A percentile compares a stretch with the other conserved stretches of the same genome.
Conservation (phyloP, 2,329 filamentous ascomycete species). For the Penicillium hesseltinei region DNA sequence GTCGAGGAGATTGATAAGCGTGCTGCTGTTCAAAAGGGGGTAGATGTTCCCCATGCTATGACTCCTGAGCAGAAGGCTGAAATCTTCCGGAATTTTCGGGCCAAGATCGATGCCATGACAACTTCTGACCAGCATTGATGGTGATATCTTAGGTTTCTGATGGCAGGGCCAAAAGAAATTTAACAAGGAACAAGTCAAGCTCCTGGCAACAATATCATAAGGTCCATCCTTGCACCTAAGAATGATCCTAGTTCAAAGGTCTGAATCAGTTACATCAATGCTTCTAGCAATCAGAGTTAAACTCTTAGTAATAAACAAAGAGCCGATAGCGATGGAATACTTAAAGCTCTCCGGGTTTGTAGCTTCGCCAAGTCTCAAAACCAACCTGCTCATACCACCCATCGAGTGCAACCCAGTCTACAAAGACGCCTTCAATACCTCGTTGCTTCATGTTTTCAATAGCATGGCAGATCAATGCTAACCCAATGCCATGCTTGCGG, state of each 20-base stretch:
- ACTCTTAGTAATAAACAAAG: neutral
- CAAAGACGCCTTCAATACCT: slow-evolving; percentile 44
- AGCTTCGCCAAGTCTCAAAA: slow-evolving; percentile 42
- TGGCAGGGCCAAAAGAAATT: neutral
- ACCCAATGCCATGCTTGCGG: slow-evolving; percentile 42
- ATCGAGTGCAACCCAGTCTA: slow-evolving; percentile 45
- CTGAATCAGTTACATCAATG: neutral
- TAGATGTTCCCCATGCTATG: slow-evolving; percentile 17
- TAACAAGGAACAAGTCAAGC: neutral
- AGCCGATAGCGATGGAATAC: neutral
- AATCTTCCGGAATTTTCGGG: slow-evolving; percentile 14
- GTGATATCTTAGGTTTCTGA: neutral
- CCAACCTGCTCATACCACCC: slow-evolving; percentile 49
- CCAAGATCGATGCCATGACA: slow-evolving; percentile 22
- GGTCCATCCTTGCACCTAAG: neutral
- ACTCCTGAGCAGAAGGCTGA: slow-evolving; percentile 15
- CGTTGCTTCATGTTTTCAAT: slow-evolving; percentile 45
- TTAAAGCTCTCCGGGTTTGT: slow-evolving; percentile 34
- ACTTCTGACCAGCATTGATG: slow-evolving; percentile 22
- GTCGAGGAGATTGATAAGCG: slow-evolving; percentile 28
- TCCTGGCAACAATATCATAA: neutral
- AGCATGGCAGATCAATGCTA: slow-evolving; percentile 45
- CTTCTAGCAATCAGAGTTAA: neutral
- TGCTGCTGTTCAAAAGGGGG: slow-evolving; percentile 30
- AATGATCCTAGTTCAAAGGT: neutral